Evolutionary conservation across 1,139 yeast genomes (phyloP), one percentile per base, ranked within the genome.

Genomic region (Candida tropicalis): DNA sequence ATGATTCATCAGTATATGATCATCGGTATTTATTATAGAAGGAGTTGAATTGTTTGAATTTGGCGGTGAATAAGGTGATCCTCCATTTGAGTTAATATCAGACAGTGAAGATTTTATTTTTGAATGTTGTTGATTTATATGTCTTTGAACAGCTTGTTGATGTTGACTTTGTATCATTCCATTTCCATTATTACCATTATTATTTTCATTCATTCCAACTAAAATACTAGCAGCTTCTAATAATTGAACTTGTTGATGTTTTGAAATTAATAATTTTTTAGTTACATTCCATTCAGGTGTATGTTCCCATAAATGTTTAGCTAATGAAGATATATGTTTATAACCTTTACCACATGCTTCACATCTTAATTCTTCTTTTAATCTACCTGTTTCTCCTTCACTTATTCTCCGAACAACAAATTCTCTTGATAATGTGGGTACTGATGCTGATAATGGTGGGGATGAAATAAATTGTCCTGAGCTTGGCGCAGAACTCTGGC

Each of bases 221-320:
- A 88, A 70, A 38, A 88, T 87, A 45, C 91, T 83, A 3, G 96
- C 96, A 9, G 96, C 96, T 60, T 88, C 96, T 38, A 88, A 71
- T 31, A 88, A 70, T 62, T 88, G 96, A 5, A 88, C 96, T 61
- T 88, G 96, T 62, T 88, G 96, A 62, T 88, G 96, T 62, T 88
- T 88, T n/a, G 91, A 83, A 38, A 88, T 87, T 35, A 85, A 68
- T 40, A 88, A 70, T 58, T 85, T 86, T 52, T 87, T 84, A 2
- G 96, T 88, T 56, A 84, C 84, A 57, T 83, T 86, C 96, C 96
- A 88, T 60, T 88, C 96, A 0, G 96, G 95, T 0, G 96, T 88
- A 60, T 88, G 96, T 50, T 72, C 75, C 96, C 91, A 58, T 73
- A 71, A 66, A 77, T 90, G 75, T 78, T 88, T 52, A 76, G 95